Conservation (phyloP, 2,329 filamentous ascomycete genomes). For the Ambrosiella xylebori region DNA sequence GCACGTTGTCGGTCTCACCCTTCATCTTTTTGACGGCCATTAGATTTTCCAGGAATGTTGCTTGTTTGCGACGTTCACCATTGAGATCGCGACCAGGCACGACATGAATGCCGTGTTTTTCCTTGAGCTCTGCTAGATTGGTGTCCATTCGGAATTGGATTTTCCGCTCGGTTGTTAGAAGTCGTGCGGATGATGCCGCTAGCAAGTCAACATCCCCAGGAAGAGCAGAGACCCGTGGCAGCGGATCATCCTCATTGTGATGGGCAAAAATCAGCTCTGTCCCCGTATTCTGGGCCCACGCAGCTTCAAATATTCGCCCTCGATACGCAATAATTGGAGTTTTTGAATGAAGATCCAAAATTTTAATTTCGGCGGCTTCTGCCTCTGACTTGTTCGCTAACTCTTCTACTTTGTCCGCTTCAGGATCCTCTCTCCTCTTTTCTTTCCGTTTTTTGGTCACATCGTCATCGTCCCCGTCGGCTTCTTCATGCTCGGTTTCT, state of each 20-base stretch:
- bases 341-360: constrained; percentile 62
- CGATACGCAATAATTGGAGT: constrained; percentile 69
- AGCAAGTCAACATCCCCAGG: constrained; percentile 50
- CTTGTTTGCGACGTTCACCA: constrained; percentile 31
- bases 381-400: constrained; percentile 9
- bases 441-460: not conserved
- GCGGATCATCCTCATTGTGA: constrained; percentile 18
- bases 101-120: constrained; percentile 27
- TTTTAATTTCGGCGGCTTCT: constrained; percentile 41
- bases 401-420: constrained; percentile 7
- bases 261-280: constrained; percentile 61
- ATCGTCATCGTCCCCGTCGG: constrained; percentile 15
- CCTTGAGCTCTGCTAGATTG: constrained; percentile 20
- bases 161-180: constrained; percentile 48
- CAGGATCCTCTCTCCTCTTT: not conserved
- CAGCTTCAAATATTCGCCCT: constrained; percentile 59
- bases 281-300: constrained; percentile 69
- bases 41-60: constrained; percentile 46
- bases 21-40: constrained; percentile 46
- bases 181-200: constrained; percentile 50
- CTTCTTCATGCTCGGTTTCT: constrained; percentile 22
- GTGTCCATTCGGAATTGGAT: constrained; percentile 30
- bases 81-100: constrained; percentile 29
- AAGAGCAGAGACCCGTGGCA: constrained; percentile 33
- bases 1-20: constrained; percentile 49